Percentiles rank a stretch among this genome's conserved stretches.
phyloP scores from a whole-genome alignment of 2,329 filamentous ascomycete species.

The Decorospora gaudefroyi region DNA sequence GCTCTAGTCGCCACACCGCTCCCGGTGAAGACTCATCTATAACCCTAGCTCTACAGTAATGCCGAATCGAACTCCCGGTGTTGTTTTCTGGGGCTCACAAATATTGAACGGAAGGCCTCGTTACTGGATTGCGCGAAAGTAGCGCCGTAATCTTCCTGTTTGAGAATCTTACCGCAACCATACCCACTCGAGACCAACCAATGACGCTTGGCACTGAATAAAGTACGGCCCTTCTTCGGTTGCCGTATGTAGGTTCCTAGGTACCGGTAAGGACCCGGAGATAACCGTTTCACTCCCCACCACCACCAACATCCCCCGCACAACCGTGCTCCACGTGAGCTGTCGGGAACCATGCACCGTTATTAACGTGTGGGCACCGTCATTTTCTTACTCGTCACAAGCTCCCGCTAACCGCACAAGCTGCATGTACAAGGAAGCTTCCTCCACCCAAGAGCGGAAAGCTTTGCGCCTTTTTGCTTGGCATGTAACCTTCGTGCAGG shows the following conservation, averaged over 20 bases:
- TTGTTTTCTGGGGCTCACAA: neutral
- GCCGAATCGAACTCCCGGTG: constrained; percentile 3
- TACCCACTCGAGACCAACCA: too few relatives aligned
- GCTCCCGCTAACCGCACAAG: constrained; percentile 19
- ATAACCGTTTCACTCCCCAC: too few relatives aligned
- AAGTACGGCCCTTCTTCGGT: too few relatives aligned
- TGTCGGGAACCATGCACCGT: constrained; percentile 16
- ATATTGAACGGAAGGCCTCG: neutral
- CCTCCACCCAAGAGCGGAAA: constrained; percentile 23
- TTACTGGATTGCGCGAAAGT: neutral
- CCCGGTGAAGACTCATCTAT: constrained; percentile 23
- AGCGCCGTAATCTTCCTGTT: too few relatives aligned
- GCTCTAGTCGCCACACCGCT: constrained; percentile 16
- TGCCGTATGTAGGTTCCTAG: too few relatives aligned
- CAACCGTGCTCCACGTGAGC: too few relatives aligned
- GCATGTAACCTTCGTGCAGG: constrained; percentile 19
- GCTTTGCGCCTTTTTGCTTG: constrained; percentile 13
- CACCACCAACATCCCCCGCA: too few relatives aligned
- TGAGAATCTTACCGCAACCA: too few relatives aligned
- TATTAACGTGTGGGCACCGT: neutral
- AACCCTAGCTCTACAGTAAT: constrained; percentile 2
- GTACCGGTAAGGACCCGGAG: too few relatives aligned
- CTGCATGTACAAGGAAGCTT: constrained; percentile 22
- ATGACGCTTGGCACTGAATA: too few relatives aligned
- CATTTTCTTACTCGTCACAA: constrained; percentile 7